These are phyloP conservation scores for Aspergillus bridgeri DNA, from an alignment of 495 filamentous ascomycete species.

Conservation along the genomic window DNA sequence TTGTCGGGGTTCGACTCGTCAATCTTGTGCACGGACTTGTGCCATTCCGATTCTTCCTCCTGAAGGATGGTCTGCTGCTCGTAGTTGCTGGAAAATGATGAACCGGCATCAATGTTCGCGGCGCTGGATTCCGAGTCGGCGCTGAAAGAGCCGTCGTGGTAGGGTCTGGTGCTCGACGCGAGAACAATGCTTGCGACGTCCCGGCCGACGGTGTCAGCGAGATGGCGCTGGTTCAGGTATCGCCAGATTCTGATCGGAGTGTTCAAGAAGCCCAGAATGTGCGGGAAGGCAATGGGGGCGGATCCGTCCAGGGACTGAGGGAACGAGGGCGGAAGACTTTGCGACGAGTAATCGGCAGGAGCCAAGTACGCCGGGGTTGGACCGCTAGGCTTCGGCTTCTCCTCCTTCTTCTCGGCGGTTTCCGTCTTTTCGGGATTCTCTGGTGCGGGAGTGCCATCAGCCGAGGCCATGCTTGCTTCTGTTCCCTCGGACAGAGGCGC, in stretches of 20 bases:
- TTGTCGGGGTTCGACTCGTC: slow-evolving; percentile 42
- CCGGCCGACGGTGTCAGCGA: slow-evolving; percentile 87
- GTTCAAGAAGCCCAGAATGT: slow-evolving; percentile 90
- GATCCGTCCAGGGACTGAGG: slow-evolving; percentile 64
- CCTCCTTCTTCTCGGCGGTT: slow-evolving; percentile 39
- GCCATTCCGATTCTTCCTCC: slow-evolving; percentile 83
- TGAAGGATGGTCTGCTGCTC: slow-evolving; percentile 71
- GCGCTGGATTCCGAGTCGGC: slow-evolving; percentile 23
- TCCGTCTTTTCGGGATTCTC: slow-evolving; percentile 30
- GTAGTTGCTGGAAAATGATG: slow-evolving; percentile 25
- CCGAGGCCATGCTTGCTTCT: slow-evolving; percentile 16
- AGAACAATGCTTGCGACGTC: slow-evolving; percentile 83
- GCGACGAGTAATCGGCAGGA: slow-evolving; percentile 61
- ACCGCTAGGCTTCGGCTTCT: slow-evolving; percentile 50
- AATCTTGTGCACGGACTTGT: slow-evolving; percentile 70
- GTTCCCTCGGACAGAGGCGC: slow-evolving; percentile 19
- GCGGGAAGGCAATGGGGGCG: slow-evolving; percentile 72
- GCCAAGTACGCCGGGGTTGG: slow-evolving; percentile 61
- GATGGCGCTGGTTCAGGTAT: slow-evolving; percentile 78
- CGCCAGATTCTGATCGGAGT: slow-evolving; percentile 83
- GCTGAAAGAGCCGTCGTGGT: slow-evolving; percentile 29
- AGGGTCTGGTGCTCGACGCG: slow-evolving; percentile 53
- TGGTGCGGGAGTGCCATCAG: slow-evolving; percentile 31
- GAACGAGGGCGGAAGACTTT: slow-evolving; percentile 54
- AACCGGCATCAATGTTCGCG: not conserved